A percentile compares a stretch with the other conserved stretches of the same genome.
Evolutionary conservation across 768 basidiomycete genomes (phyloP).

Genomic region (Chalciporus pseudorubinellus): DNA sequence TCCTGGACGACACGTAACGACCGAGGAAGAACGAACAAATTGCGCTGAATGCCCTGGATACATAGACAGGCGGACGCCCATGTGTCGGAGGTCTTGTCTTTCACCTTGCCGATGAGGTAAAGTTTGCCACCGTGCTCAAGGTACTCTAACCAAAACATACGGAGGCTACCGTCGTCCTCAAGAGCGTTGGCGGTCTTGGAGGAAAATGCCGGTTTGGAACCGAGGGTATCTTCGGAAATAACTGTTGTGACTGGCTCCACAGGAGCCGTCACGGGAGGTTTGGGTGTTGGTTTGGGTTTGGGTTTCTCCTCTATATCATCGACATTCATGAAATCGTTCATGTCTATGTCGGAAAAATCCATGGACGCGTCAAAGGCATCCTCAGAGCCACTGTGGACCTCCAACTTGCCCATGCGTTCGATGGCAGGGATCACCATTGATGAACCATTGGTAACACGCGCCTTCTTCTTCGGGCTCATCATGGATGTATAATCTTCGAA

Average conservation of each 20-base stretch:
- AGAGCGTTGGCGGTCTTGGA: conserved; percentile 53
- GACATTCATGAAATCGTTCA: conserved; percentile 56
- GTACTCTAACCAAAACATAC: conserved; percentile 97
- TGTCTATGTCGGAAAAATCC: conserved; percentile 56
- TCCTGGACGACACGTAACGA: conserved; percentile 49
- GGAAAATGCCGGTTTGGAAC: conserved; percentile 37
- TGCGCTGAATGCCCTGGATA: conserved; percentile 82
- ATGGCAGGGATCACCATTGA: conserved; percentile 52
- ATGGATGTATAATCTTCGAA: conserved; percentile 48
- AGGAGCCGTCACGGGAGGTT: conserved; percentile 4
- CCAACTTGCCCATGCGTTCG: conserved; percentile 56
- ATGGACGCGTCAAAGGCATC: conserved; percentile 48
- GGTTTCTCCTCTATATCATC: conserved; percentile 46
- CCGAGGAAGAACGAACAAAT: conserved; percentile 86
- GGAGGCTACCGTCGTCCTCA: conserved; percentile 80
- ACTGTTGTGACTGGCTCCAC: conserved; percentile 35
- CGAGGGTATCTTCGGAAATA: conserved; percentile 57
- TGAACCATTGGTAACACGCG: conserved; percentile 41
- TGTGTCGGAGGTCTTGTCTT: conserved; percentile 60
- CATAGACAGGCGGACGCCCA: conserved; percentile 89
- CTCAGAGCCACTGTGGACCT: conserved; percentile 52
- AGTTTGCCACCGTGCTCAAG: conserved; percentile 83
- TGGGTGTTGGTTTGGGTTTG: conserved; percentile 32
- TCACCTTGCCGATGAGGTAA: conserved; percentile 88
- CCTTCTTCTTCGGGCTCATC: conserved; percentile 72